A percentile compares a stretch with the other conserved stretches of the same genome.
These are phyloP conservation scores for Candida vartiovaarae DNA, from an alignment of 805 yeast genomes.

Conservation along the genomic window DNA sequence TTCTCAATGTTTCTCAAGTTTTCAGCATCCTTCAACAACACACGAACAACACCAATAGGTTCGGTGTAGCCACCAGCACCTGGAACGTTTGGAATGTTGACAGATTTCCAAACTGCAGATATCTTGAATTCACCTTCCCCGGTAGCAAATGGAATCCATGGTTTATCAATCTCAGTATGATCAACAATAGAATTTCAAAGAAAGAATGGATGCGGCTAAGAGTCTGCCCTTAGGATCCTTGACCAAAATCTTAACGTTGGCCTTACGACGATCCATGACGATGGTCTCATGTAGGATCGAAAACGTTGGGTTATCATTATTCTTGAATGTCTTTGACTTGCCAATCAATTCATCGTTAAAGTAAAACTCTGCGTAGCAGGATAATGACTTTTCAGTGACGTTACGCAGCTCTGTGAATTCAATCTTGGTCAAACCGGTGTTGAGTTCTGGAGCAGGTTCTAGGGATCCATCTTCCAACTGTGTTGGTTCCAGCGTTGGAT, in stretches of 20 bases:
- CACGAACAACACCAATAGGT: conserved; percentile 88
- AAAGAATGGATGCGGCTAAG: conserved; percentile 52
- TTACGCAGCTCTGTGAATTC: conserved; percentile 58
- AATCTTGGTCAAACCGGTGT: conserved; percentile 83
- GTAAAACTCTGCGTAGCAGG: conserved; percentile 66
- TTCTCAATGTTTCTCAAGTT: conserved; percentile 80
- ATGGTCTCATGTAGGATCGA: conserved; percentile 57
- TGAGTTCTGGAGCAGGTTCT: conserved; percentile 84
- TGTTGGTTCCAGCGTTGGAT: conserved; percentile 61
- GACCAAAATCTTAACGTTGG: conserved; percentile 61
- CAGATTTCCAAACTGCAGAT: conserved; percentile 80
- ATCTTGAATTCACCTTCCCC: conserved; percentile 71
- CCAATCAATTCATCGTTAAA: conserved; percentile 53
- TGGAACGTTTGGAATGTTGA: conserved; percentile 56
- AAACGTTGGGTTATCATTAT: conserved; percentile 63
- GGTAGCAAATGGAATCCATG: conserved; percentile 65
- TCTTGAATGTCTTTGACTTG: conserved; percentile 52
- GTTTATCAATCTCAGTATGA: conserved; percentile 67
- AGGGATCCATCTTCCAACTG: conserved; percentile 70
- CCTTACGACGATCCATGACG: conserved; percentile 60
- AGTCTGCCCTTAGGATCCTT: conserved; percentile 53
- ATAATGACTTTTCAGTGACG: conserved; percentile 34
- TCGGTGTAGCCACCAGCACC: conserved; percentile 82
- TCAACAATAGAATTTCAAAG: conserved; percentile 59
- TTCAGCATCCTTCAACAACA: conserved; percentile 61